Evolutionary conservation across 2,329 filamentous ascomycete genomes (phyloP).

Genomic region (Nemania sp.): DNA sequence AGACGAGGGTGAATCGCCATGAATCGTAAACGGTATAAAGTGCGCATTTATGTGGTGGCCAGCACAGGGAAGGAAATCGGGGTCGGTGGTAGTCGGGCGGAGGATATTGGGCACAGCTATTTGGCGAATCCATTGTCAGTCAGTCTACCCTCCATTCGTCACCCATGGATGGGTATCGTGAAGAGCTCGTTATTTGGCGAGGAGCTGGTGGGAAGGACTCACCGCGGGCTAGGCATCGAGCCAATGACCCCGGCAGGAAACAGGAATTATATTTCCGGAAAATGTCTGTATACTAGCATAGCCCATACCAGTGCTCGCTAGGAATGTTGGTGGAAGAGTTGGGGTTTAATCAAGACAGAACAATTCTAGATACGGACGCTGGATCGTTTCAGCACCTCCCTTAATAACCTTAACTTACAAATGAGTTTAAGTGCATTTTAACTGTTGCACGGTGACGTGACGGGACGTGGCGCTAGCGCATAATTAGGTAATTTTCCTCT

Average conservation of each 20-base stretch:
- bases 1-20: constrained; percentile 84
- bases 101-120: constrained; percentile 39
- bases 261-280: constrained; percentile 15
- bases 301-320: constrained; percentile 2
- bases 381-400: not conserved
- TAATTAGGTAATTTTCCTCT: too few species aligned
- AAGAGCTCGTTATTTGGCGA: not conserved
- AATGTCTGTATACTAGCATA: constrained; percentile 4
- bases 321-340: constrained; percentile 9
- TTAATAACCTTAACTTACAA: too few species aligned
- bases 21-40: constrained; percentile 78
- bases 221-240: constrained; percentile 33
- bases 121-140: constrained; percentile 22
- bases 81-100: constrained; percentile 67
- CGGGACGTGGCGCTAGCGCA: too few species aligned
- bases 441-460: too few species aligned
- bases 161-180: too few species aligned
- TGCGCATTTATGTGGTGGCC: constrained; percentile 64
- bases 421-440: too few species aligned
- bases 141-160: too few species aligned
- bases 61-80: constrained; percentile 79
- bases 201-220: constrained; percentile 1
- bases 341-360: not conserved
- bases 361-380: not conserved
- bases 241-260: constrained; percentile 9